These are phyloP conservation scores for Stagonosporopsis cucurbitacearum DNA, from an alignment of 2,329 filamentous ascomycete genomes.

Conservation along the genomic window DNA sequence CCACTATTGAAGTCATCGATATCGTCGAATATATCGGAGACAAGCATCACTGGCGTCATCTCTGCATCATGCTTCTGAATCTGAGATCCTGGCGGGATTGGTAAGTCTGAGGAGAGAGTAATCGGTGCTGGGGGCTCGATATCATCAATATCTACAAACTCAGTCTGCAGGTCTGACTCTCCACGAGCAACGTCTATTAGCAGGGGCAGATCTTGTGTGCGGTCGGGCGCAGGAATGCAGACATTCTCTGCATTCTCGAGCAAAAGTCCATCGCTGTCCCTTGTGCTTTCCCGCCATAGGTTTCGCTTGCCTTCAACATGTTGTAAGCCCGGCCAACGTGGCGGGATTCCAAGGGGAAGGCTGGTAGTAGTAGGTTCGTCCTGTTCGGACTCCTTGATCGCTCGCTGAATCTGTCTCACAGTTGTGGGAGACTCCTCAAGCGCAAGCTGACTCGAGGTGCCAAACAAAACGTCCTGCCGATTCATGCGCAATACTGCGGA, in stretches of 20 bases:
- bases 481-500: constrained; percentile 37
- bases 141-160: constrained; percentile 33
- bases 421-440: constrained; percentile 47
- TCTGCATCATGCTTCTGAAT: background rate
- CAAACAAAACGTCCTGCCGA: constrained; percentile 48
- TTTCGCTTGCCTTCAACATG: constrained; percentile 30
- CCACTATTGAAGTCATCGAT: constrained; percentile 34
- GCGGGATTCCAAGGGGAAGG: background rate
- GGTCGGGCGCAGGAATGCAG: constrained; percentile 41
- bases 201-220: constrained; percentile 39
- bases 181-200: constrained; percentile 32
- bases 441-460: constrained; percentile 51
- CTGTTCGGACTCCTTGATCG: constrained; percentile 44
- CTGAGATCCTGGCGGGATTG: constrained; percentile 22
- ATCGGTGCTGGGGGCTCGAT: constrained; percentile 15
- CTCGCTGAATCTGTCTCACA: constrained; percentile 45
- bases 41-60: background rate
- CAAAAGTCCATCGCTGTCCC: constrained; percentile 41
- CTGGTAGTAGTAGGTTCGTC: constrained; percentile 17
- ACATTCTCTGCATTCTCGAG: constrained; percentile 36
- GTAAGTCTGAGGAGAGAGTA: constrained; percentile 33
- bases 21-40: constrained; percentile 24
- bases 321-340: constrained; percentile 27
- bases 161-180: constrained; percentile 2
- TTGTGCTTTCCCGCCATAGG: constrained; percentile 44